phyloP scores from a whole-genome alignment of 495 filamentous ascomycete species.

The Delitschia confertaspora region DNA sequence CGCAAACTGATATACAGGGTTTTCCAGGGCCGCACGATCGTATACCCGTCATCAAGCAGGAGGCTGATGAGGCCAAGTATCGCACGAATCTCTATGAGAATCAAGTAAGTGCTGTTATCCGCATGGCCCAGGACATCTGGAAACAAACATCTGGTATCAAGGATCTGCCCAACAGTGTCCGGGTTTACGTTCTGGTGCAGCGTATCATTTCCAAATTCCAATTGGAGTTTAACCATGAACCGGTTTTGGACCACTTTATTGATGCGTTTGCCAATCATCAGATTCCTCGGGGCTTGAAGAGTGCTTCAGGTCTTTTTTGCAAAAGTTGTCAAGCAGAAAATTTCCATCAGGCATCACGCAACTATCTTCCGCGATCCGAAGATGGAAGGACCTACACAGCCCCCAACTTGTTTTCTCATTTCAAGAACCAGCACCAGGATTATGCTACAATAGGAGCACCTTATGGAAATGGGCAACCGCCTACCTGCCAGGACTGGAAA shows the following conservation, averaged over 20 bases:
- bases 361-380: constrained; percentile 27
- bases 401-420: constrained; percentile 57
- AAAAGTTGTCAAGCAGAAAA: constrained; percentile 43
- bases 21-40: not conserved
- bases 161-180: constrained; percentile 52
- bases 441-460: constrained; percentile 29
- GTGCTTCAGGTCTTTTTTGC: constrained; percentile 55
- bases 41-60: not conserved
- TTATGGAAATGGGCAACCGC: constrained; percentile 14
- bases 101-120: constrained; percentile 51
- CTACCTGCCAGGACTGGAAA: constrained; percentile 49
- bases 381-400: constrained; percentile 49
- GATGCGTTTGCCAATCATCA: constrained; percentile 57
- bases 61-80: constrained; percentile 4
- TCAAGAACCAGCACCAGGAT: constrained; percentile 50
- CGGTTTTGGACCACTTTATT: constrained; percentile 52
- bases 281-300: constrained; percentile 58
- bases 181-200: constrained; percentile 55
- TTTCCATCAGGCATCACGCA: constrained; percentile 3
- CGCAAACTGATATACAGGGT: not conserved
- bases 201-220: constrained; percentile 49
- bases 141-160: constrained; percentile 49
- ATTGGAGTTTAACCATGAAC: constrained; percentile 45
- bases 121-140: constrained; percentile 55
- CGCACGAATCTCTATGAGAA: constrained; percentile 31